Evolutionary conservation across 2,329 filamentous ascomycete genomes (phyloP).

Genomic region (Claviceps sp.): DNA sequence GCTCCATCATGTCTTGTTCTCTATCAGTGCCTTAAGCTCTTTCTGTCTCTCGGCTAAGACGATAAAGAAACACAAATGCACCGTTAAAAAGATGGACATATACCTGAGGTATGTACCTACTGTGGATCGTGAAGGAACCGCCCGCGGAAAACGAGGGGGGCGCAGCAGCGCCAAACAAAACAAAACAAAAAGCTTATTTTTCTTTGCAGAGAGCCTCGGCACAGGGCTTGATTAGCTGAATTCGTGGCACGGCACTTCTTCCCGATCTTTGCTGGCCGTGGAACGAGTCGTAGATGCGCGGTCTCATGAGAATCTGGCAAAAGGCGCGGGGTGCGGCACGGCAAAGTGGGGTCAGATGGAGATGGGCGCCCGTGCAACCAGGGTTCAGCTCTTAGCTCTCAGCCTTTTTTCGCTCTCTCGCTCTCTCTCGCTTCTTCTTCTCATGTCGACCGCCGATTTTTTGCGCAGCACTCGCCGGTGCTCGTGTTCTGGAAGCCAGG

Average conservation of each 20-base stretch:
- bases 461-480: neutral
- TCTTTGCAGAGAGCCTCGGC: neutral
- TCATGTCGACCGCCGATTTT: neutral
- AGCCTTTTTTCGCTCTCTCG: neutral
- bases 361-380: neutral
- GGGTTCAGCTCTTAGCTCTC: neutral
- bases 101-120: too few relatives aligned
- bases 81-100: neutral
- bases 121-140: too few relatives aligned
- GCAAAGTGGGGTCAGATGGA: neutral
- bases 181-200: neutral
- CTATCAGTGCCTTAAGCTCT: neutral
- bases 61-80: neutral
- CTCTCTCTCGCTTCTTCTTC: too few relatives aligned
- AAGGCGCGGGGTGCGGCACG: neutral
- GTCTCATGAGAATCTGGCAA: neutral
- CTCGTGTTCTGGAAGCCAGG: constrained; percentile 2
- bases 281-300: neutral
- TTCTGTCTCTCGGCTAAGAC: neutral
- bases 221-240: too few relatives aligned
- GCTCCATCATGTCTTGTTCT: neutral
- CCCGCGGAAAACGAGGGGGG: too few relatives aligned
- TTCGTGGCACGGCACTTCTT: too few relatives aligned
- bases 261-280: neutral
- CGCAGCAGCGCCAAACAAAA: neutral